Conservation (phyloP, 176 grass and related monocot genomes). For the Areca catechu region DNA sequence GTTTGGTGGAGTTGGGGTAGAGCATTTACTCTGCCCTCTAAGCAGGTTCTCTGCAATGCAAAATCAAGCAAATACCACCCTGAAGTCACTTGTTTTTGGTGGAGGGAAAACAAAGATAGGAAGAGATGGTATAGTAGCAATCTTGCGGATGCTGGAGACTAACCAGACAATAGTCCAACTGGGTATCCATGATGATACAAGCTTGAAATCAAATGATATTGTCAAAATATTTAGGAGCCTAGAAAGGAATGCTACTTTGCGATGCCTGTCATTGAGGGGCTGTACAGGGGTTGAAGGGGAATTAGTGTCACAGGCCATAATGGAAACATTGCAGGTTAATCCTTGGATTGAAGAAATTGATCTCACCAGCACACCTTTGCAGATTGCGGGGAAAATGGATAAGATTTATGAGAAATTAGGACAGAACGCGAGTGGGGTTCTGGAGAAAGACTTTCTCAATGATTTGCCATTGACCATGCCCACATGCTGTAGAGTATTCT, state of each 20-base stretch:
- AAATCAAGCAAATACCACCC: slow-evolving; percentile 62
- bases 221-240: slow-evolving; percentile 65
- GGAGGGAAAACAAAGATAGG: slow-evolving; percentile 42
- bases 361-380: slow-evolving; percentile 67
- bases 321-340: slow-evolving; percentile 64
- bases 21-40: slow-evolving; percentile 73
- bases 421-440: slow-evolving; percentile 49
- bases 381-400: slow-evolving; percentile 45
- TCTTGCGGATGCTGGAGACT: slow-evolving; percentile 77
- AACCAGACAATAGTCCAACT: slow-evolving; percentile 63
- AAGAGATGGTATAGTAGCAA: slow-evolving; percentile 44
- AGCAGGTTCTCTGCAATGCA: slow-evolving; percentile 79
- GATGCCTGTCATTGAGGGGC: slow-evolving; percentile 47
- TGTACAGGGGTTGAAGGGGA: slow-evolving; percentile 75
- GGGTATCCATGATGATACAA: slow-evolving; percentile 46
- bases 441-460: slow-evolving; percentile 44
- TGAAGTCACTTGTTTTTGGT: slow-evolving; percentile 67
- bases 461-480: slow-evolving; percentile 56
- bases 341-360: slow-evolving; percentile 98
- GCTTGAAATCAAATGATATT: slow-evolving; percentile 60
- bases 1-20: slow-evolving; percentile 68
- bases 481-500: slow-evolving; percentile 57
- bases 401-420: slow-evolving; percentile 81
- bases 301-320: slow-evolving; percentile 53
- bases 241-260: slow-evolving; percentile 67